These are phyloP conservation scores for Ceratorhiza oryzae-sativae DNA, from an alignment of 1,284 basidiomycete species.

Conservation along the genomic window DNA sequence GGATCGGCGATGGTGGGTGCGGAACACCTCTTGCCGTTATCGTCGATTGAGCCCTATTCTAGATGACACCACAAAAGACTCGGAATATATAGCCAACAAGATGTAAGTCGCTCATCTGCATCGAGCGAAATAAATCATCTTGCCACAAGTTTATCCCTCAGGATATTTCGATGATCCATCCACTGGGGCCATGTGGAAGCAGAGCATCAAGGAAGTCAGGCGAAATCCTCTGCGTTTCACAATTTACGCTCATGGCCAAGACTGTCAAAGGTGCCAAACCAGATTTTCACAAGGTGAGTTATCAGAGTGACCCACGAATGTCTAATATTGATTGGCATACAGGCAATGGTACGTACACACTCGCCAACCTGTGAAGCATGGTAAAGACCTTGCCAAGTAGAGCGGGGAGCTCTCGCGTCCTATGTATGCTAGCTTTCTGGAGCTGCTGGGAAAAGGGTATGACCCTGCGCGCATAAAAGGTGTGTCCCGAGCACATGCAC, in stretches of 20 bases:
- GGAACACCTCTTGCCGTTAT: not conserved
- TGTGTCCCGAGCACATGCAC: constrained; percentile 48
- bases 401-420: constrained; percentile 68
- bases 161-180: constrained; percentile 71
- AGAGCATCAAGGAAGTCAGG: constrained; percentile 83
- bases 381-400: constrained; percentile 53
- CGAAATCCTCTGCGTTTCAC: constrained; percentile 88
- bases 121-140: constrained; percentile 11
- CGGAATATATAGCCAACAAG: constrained; percentile 76
- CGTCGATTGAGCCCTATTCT: constrained; percentile 44
- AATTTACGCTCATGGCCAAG: constrained; percentile 89
- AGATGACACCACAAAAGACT: constrained; percentile 82
- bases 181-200: constrained; percentile 78
- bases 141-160: constrained; percentile 64
- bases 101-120: constrained; percentile 58
- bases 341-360: constrained; percentile 28
- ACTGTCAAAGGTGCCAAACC: constrained; percentile 87
- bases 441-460: constrained; percentile 69
- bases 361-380: not conserved
- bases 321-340: not conserved
- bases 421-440: constrained; percentile 76
- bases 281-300: constrained; percentile 88
- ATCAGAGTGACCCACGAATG: not conserved
- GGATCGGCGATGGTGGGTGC: constrained; percentile 78
- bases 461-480: constrained; percentile 79